phyloP scores from a whole-genome alignment of 1,284 basidiomycete species.

The Ganoderma boninense region DNA sequence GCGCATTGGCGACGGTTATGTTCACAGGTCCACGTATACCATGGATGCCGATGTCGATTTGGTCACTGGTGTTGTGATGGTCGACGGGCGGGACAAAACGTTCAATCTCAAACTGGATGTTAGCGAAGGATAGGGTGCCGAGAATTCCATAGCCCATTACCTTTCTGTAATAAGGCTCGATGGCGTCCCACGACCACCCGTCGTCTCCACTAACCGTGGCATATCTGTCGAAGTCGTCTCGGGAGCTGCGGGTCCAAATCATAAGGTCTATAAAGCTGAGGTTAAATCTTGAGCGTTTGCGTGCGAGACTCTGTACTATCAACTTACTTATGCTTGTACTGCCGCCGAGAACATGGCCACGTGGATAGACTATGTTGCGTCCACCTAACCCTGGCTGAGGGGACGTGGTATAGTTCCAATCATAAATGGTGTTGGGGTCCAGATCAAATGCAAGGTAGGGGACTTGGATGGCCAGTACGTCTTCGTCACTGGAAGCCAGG shows the following conservation, averaged over 20 bases:
- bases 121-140: not conserved
- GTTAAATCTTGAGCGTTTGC: not conserved
- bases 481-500: conserved; percentile 34
- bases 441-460: conserved; percentile 35
- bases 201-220: conserved; percentile 47
- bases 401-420: conserved; percentile 49
- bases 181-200: conserved; percentile 52
- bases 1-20: conserved; percentile 45
- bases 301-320: no score
- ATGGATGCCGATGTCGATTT: conserved; percentile 28
- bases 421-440: conserved; percentile 32
- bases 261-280: conserved; percentile 44
- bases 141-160: conserved; percentile 11
- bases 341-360: conserved; percentile 50
- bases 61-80: conserved; percentile 25
- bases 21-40: conserved; percentile 40
- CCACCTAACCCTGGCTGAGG: conserved; percentile 43
- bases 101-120: conserved; percentile 18
- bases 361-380: conserved; percentile 40
- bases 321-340: conserved; percentile 46
- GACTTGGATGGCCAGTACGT: conserved; percentile 31
- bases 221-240: conserved; percentile 50
- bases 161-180: conserved; percentile 45
- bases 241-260: conserved; percentile 50
- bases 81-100: conserved; percentile 32